Evolutionary conservation across 1,139 yeast species (phyloP).

Genomic region (Debaryomyces udenii): DNA sequence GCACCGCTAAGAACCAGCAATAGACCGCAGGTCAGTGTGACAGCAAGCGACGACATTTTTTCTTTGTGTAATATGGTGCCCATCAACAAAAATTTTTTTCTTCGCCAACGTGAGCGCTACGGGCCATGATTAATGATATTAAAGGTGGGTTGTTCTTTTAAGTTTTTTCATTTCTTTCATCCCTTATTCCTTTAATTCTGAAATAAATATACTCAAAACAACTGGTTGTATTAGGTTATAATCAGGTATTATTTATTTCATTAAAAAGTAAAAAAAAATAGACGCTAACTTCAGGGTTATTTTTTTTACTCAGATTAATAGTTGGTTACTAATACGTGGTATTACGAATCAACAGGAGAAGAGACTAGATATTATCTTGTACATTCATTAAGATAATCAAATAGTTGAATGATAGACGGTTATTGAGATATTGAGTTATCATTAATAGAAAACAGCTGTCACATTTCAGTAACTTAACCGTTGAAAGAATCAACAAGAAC

Average conservation of each 20-base stretch:
- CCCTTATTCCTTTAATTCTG: constrained; percentile 10
- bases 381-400: constrained; percentile 1
- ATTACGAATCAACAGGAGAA: constrained; percentile 7
- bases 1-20: no score
- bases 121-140: not conserved
- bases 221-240: constrained; percentile 18
- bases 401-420: constrained; percentile 2
- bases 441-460: constrained; percentile 8
- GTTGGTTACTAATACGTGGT: not conserved
- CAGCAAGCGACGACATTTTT: not conserved
- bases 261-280: constrained; percentile 4
- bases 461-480: constrained; percentile 4
- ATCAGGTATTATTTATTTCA: constrained; percentile 11
- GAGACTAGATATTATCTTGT: constrained; percentile 2
- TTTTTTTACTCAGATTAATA: constrained; percentile 5
- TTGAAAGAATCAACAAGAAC: constrained; percentile 15
- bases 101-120: not conserved
- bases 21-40: no score
- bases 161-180: constrained; percentile 7
- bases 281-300: constrained; percentile 2
- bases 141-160: not conserved
- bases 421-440: constrained; percentile 15
- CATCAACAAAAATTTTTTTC: constrained; percentile 8
- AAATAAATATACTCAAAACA: constrained; percentile 6
- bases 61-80: constrained; percentile 6